Evolutionary conservation across 257 asterid species (phyloP).

Genomic region (Cynanchum wilfordii): DNA sequence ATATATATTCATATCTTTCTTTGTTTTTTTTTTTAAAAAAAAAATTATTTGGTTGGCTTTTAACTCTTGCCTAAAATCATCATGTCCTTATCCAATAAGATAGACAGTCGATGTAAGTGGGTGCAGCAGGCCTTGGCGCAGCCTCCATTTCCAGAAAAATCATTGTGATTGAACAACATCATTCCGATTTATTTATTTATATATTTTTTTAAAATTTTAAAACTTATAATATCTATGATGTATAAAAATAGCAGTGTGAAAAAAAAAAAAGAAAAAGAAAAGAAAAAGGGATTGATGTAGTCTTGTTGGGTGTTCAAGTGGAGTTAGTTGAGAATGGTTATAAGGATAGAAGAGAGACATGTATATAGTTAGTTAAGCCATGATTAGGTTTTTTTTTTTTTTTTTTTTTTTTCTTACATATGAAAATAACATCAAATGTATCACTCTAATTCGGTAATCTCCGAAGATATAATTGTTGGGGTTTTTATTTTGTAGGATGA

Average conservation of each 20-base stretch:
- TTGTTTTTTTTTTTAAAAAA: too few species aligned
- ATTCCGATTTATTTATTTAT: not conserved
- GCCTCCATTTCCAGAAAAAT: not conserved
- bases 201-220: too few species aligned
- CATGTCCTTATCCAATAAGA: not conserved
- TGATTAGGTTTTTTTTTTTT: constrained; percentile 15
- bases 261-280: too few species aligned
- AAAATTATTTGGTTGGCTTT: too few species aligned
- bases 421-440: not conserved
- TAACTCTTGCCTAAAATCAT: not conserved
- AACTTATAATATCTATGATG: too few species aligned
- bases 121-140: constrained; percentile 1
- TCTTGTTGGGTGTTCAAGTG: not conserved
- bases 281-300: too few species aligned
- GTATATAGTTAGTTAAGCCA: constrained; percentile 19
- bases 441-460: not conserved
- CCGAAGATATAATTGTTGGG: constrained; percentile 1
- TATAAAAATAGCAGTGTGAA: too few species aligned
- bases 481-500: constrained; percentile 12
- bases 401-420: not conserved
- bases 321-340: constrained; percentile 21
- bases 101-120: not conserved
- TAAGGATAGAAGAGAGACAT: constrained; percentile 5
- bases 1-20: too few species aligned
- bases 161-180: constrained; percentile 7